Base-by-base conservation (phyloP, 2,329 filamentous ascomycete species). In the Trematosphaeria pertusa region DNA sequence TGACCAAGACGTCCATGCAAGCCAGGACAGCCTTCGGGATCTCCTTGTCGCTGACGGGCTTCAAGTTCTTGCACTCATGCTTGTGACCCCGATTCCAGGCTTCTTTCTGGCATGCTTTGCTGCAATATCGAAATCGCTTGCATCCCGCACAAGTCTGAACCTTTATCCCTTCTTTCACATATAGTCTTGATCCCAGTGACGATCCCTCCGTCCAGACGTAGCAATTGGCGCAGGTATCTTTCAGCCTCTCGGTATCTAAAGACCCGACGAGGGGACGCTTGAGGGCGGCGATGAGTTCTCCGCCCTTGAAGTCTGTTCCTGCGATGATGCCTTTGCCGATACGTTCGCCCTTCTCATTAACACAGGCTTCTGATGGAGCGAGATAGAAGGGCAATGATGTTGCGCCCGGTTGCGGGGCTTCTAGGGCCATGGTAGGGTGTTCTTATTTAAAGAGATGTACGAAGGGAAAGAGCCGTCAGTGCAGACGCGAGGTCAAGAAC, bases 71-170 rank as follows among this genome's bases (percentile, higher is more conserved):
- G 59, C 84, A 87, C 67, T 86, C 83, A 46, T 79, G 67, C 43
- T 83, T 84, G 70, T 87, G 84, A 8, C 75, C 73, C 14, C 75
- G 72, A 40, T 77, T 80, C 84, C 84, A 87, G 19, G 83, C 78
- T 57, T 77, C 74, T 33, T 73, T 69, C 70, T 87, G 84, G 62
- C 84, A 87, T 20, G 61, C 82, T 74, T 78, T 82, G 54, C 78
- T 76, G 64, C 84, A 87, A 62, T 86, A 87, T 53, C 74, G 79
- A 2, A 84, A 78, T 22, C 78, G 71, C 46, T 77, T 78, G 59
- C 84, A 87, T 6, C 80, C 81, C 3, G 78, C 77, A 61, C 84
- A 87, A 18, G 73, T 75, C 46, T 78, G 80, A n/a, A 85, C 70
- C 19, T 51, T 64, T 21, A 58, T 62, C 1, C 60, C 62, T 28